Evolutionary conservation across 2,329 filamentous ascomycete genomes (phyloP).

Genomic region (Myotisia sp.): DNA sequence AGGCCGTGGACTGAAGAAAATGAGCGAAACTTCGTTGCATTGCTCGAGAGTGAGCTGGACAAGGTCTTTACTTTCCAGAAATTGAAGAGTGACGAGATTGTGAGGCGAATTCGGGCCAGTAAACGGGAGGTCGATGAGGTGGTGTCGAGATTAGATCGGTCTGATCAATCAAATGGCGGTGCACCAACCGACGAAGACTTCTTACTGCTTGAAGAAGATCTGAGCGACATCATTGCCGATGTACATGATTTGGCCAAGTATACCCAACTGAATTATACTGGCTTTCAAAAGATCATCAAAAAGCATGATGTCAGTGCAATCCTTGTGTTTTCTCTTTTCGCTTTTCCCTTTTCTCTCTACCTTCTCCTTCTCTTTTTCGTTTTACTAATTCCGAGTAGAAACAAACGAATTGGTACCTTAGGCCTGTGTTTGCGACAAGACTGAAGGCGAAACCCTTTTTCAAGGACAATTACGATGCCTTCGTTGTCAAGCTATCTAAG

Average conservation of each 20-base stretch:
- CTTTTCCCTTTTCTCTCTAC: background rate
- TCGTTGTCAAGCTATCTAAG: conserved; percentile 85
- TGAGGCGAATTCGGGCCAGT: conserved; percentile 71
- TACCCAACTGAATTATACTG: conserved; percentile 95
- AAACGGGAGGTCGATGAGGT: conserved; percentile 86
- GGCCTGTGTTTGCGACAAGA: conserved; percentile 86
- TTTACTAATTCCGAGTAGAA: conserved; percentile 45
- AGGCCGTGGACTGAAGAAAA: conserved; percentile 80
- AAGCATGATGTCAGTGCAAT: conserved; percentile 86
- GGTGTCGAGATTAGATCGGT: conserved; percentile 53
- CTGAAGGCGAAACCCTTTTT: conserved; percentile 96
- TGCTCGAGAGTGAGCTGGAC: conserved; percentile 82
- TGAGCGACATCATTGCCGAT: conserved; percentile 96
- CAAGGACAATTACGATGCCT: conserved; percentile 95
- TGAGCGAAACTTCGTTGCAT: conserved; percentile 72
- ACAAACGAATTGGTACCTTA: conserved; percentile 83
- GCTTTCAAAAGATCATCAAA: conserved; percentile 99
- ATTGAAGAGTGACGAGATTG: conserved; percentile 92
- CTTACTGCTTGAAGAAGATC: conserved; percentile 77
- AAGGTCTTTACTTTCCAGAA: conserved; percentile 97
- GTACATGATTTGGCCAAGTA: conserved; percentile 97
- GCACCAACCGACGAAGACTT: conserved; percentile 78
- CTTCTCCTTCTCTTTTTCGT: conserved; percentile 1
- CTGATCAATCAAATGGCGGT: background rate
- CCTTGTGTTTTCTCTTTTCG: background rate